A percentile compares a stretch with the other conserved stretches of the same genome.
These are phyloP conservation scores for Aristolochia californica DNA, from an alignment of 164 flowering plant genomes.

Conservation along the genomic window DNA sequence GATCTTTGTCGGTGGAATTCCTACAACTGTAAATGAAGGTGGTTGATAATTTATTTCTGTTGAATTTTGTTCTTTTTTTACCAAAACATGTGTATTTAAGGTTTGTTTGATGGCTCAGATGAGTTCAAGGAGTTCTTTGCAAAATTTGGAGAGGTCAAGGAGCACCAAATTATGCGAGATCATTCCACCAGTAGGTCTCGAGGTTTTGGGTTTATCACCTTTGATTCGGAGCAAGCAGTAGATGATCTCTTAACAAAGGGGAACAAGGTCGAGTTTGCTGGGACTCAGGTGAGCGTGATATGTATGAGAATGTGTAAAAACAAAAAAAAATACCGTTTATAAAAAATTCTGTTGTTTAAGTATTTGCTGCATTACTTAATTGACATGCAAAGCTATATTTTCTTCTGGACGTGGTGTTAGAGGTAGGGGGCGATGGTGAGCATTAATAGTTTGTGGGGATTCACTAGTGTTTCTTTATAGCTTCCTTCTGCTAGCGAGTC, in stretches of 20 bases:
- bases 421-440: too few species aligned
- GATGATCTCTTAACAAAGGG: constrained; percentile 63
- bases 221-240: constrained; percentile 58
- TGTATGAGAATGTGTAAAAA: neutral
- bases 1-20: constrained; percentile 90
- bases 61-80: neutral
- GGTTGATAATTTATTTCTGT: neutral
- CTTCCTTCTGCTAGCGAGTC: neutral
- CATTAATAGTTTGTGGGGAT: neutral
- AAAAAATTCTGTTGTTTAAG: neutral
- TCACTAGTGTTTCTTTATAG: neutral
- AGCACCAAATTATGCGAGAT: constrained; percentile 80
- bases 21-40: constrained; percentile 63
- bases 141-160: constrained; percentile 61
- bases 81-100: neutral
- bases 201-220: constrained; percentile 81
- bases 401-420: neutral
- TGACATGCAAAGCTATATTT: neutral
- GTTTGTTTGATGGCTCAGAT: constrained; percentile 29
- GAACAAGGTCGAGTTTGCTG: constrained; percentile 55
- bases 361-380: neutral
- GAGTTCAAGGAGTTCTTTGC: constrained; percentile 76
- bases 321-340: neutral
- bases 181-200: constrained; percentile 72
- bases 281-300: constrained; percentile 44